A percentile compares a stretch with the other conserved stretches of the same genome.
Conservation (phyloP, 805 yeast genomes). For the Starmerella floris region DNA sequence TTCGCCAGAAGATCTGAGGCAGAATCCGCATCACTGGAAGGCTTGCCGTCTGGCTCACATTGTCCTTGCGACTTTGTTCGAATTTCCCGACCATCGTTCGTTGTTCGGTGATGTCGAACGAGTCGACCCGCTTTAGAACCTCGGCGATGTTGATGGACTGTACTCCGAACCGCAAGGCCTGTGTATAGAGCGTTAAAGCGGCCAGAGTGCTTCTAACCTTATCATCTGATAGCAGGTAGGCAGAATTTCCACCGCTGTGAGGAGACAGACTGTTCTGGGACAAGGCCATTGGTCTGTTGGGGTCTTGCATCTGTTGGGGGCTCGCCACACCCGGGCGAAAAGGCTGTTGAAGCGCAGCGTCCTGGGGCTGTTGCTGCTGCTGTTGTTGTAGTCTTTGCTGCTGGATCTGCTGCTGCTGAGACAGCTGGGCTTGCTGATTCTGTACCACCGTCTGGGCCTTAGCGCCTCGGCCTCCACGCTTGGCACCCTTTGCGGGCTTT, state of each 20-base stretch:
- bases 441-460: not conserved
- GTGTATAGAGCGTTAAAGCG: conserved; percentile 16
- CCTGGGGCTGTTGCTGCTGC: conserved; percentile 1
- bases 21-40: conserved; percentile 11
- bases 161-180: conserved; percentile 10
- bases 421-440: not conserved
- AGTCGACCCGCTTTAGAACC: conserved; percentile 11
- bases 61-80: conserved; percentile 10
- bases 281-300: not conserved
- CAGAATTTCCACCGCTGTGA: not conserved
- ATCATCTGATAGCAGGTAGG: not conserved
- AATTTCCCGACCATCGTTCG: conserved; percentile 14
- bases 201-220: conserved; percentile 7
- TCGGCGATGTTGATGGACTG: conserved; percentile 8
- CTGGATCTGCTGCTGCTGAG: not conserved
- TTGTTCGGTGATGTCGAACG: conserved; percentile 10
- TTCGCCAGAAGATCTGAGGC: conserved; percentile 15
- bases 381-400: conserved; percentile 1
- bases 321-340: not conserved
- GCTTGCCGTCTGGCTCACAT: conserved; percentile 3
- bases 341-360: not conserved
- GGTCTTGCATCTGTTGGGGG: not conserved
- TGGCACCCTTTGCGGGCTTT: no score
- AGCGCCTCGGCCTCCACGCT: not conserved
- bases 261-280: not conserved